phyloP scores from a whole-genome alignment of 208 protist genomes.

The Acanthamoeba healyi region DNA sequence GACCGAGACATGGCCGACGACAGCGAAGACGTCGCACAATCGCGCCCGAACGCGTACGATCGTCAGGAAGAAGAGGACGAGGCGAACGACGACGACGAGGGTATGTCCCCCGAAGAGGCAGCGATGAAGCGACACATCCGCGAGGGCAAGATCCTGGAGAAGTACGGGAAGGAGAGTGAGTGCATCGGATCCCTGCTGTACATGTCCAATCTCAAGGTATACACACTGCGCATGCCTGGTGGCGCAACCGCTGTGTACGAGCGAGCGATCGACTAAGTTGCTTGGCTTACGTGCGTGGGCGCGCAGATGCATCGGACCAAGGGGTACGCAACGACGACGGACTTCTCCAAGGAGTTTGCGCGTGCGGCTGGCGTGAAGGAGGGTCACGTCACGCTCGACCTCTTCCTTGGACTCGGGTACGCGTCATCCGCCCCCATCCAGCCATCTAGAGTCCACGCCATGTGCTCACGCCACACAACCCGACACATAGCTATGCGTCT shows the following conservation, averaged over 20 bases:
- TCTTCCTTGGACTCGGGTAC: constrained; percentile 43
- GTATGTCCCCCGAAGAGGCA: not conserved
- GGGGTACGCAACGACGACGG: constrained; percentile 1
- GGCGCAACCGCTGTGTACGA: not conserved
- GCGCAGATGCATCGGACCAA: constrained; percentile 26
- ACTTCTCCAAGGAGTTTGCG: constrained; percentile 40
- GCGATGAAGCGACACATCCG: not conserved
- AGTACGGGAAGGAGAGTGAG: constrained; percentile 1
- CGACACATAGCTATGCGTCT: not conserved
- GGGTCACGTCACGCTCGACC: constrained; percentile 46
- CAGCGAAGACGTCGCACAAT: not conserved
- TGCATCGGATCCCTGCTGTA: not conserved
- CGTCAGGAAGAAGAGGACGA: not conserved
- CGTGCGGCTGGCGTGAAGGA: not conserved
- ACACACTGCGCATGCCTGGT: not conserved
- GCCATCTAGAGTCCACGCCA: not conserved
- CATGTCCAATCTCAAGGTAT: constrained; percentile 24
- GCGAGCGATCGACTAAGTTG: too few relatives aligned
- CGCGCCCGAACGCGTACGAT: too few relatives aligned
- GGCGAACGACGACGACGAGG: not conserved
- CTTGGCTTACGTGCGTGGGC: not conserved
- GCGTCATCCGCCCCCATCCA: not conserved
- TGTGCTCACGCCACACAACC: not conserved
- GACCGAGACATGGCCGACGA: not conserved
- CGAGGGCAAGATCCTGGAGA: not conserved